Percentiles rank a stretch among this genome's conserved stretches.
phyloP scores from a whole-genome alignment of 2,329 filamentous ascomycete genomes.

The Westerdykella aurantiaca region DNA sequence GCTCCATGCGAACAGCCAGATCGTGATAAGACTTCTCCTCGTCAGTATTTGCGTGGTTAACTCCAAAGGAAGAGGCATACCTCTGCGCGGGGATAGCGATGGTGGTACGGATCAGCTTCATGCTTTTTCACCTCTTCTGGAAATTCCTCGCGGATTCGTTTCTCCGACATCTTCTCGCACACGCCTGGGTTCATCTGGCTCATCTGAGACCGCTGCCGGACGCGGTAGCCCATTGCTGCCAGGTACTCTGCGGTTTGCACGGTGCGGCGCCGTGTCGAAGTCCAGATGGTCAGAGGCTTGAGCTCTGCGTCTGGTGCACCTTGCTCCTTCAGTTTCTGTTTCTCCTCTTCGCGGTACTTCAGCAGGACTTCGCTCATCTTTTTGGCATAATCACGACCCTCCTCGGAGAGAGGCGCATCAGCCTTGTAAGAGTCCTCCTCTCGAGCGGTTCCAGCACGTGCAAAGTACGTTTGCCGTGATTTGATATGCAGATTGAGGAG shows the following conservation, averaged over 20 bases:
- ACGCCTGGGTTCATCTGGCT: conserved; percentile 95
- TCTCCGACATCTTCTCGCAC: conserved; percentile 87
- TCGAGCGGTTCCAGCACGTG: conserved; percentile 74
- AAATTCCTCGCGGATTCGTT: conserved; percentile 71
- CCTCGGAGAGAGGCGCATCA: conserved; percentile 75
- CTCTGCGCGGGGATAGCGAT: conserved; percentile 91
- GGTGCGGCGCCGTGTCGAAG: conserved; percentile 82
- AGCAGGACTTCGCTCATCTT: conserved; percentile 68
- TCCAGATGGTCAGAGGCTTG: conserved; percentile 87
- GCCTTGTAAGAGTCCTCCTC: conserved; percentile 89
- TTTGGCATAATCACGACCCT: conserved; percentile 71
- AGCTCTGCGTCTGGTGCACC: conserved; percentile 63
- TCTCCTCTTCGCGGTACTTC: conserved; percentile 77
- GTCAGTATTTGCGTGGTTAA: conserved; percentile 12
- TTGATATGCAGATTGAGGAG: conserved; percentile 97
- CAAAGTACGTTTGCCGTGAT: conserved; percentile 87
- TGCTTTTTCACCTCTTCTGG: conserved; percentile 91
- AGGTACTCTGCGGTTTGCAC: conserved; percentile 83
- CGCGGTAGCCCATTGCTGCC: conserved; percentile 72
- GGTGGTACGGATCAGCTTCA: conserved; percentile 91
- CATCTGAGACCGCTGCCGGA: conserved; percentile 91
- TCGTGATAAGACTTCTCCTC: conserved; percentile 81
- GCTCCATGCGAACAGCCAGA: conserved; percentile 92
- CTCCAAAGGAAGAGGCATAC: conserved; percentile 44
- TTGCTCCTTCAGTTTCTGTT: conserved; percentile 60